Evolutionary conservation across 176 grass and related monocot genomes (phyloP), one percentile per base, ranked within the genome.

Genomic region (Pharus latifolius): DNA sequence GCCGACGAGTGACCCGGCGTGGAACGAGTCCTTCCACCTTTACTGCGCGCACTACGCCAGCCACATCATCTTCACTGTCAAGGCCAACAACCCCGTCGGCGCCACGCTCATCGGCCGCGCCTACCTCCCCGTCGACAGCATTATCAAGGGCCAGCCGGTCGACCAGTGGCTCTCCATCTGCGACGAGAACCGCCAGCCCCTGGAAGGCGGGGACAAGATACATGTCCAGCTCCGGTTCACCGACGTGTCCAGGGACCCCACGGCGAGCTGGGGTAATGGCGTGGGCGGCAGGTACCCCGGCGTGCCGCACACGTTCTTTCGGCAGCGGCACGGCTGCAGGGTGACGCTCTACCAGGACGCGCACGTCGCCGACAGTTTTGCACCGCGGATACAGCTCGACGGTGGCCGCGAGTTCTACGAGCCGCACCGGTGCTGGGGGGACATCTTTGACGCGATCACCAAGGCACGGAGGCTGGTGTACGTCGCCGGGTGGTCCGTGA

Each of bases 401-500:
- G 55, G n/a, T n/a, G n/a, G 19, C 22, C 8, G 49, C 19, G 8
- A 10, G 24, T 3, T 20, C 16, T 97, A 97, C 54, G 74, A 85
- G 74, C 70, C 89, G 5, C 86, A 9, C 0, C 72, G 83, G 45
- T 96, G 93, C 75, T 96, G 93, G 93, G 88, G 83, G 80, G 93
- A 96, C 35, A 51, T 96, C 59, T 92, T 97, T 56, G 89, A 85
- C 29, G 86, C 93, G 0, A 92, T 97, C 49, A 67, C 2, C 44
- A 60, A 69, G 13, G 93, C 89, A 0, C 70, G 51, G 4, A 69
- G 75, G 63, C 49, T 97, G 64, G 83, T 97, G 9, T 97, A 97
- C 83, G 47, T 97, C 32, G 75, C 89, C 3, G 94, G 94, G 1
- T 97, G 94, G 94, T 97, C 94, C 24, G 86, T 97, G 6, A 82